phyloP scores from a whole-genome alignment of 805 yeast species.

The Nakazawaea wickerhamii region DNA sequence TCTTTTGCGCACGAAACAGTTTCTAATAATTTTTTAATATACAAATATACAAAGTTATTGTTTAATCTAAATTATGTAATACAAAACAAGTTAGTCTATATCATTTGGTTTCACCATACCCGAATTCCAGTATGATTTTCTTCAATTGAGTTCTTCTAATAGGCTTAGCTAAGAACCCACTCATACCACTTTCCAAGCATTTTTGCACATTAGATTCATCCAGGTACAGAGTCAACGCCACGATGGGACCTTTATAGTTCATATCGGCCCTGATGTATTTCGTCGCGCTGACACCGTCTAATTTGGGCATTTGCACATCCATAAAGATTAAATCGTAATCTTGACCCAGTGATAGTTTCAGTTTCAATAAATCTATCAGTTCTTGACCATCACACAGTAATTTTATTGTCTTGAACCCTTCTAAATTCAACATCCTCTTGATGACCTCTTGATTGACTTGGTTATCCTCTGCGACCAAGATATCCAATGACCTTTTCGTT shows the following conservation, averaged over 20 bases:
- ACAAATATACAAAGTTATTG: no score
- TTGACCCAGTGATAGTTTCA: conserved; percentile 33
- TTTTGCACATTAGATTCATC: conserved; percentile 85
- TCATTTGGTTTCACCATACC: not conserved
- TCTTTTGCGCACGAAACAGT: no score
- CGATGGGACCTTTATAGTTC: conserved; percentile 66
- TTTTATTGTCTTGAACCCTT: conserved; percentile 66
- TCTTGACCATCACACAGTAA: conserved; percentile 90
- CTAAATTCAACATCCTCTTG: conserved; percentile 78
- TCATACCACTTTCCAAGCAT: conserved; percentile 88
- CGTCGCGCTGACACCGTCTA: conserved; percentile 88
- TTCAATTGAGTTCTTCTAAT: conserved; percentile 65
- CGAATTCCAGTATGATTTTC: conserved; percentile 44
- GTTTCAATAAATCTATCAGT: conserved; percentile 65
- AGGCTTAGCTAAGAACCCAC: conserved; percentile 87
- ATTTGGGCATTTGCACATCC: conserved; percentile 95
- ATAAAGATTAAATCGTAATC: conserved; percentile 74
- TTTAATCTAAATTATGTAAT: not conserved
- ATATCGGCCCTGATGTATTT: conserved; percentile 60
- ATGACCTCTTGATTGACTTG: conserved; percentile 92
- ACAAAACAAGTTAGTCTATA: conserved; percentile 19
- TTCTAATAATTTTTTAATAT: no score
- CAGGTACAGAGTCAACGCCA: conserved; percentile 93
- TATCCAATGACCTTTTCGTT: conserved; percentile 32
- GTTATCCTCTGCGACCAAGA: conserved; percentile 92